Conservation (phyloP, 176 grass and related monocot genomes). For the Alopecurus myosuroides region DNA sequence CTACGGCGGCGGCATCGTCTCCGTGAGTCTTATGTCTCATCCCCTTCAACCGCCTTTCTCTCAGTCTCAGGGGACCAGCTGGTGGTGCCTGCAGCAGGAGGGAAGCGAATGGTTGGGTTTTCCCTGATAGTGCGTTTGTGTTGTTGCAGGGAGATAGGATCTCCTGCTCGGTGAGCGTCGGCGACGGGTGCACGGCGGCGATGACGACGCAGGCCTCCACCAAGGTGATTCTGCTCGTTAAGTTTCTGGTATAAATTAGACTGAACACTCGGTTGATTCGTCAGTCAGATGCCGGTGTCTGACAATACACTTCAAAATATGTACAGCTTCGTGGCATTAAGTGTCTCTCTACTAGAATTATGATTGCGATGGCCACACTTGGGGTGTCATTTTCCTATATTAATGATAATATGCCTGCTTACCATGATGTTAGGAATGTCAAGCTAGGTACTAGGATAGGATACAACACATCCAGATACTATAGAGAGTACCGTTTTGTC, state of each 20-base stretch:
- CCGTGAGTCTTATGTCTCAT: slow-evolving; percentile 37
- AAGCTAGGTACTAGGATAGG: background rate
- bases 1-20: slow-evolving; percentile 96
- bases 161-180: slow-evolving; percentile 55
- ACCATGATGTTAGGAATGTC: background rate
- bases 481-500: background rate
- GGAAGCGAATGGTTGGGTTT: background rate
- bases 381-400: background rate
- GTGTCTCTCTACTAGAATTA: background rate
- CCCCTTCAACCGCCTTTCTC: background rate
- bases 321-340: background rate
- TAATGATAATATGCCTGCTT: background rate
- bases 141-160: slow-evolving; percentile 63
- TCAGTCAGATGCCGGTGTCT: background rate
- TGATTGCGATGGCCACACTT: background rate
- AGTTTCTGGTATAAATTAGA: background rate
- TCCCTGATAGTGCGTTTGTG: background rate
- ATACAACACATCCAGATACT: background rate
- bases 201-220: slow-evolving; percentile 91
- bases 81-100: background rate
- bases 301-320: background rate
- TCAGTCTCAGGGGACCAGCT: background rate
- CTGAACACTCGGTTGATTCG: background rate
- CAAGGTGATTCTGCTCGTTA: slow-evolving; percentile 43
- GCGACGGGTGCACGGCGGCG: slow-evolving; percentile 61